Base-by-base conservation (phyloP, 371 early-diverging fungal genomes). In the Rhizopus stolonifer region DNA sequence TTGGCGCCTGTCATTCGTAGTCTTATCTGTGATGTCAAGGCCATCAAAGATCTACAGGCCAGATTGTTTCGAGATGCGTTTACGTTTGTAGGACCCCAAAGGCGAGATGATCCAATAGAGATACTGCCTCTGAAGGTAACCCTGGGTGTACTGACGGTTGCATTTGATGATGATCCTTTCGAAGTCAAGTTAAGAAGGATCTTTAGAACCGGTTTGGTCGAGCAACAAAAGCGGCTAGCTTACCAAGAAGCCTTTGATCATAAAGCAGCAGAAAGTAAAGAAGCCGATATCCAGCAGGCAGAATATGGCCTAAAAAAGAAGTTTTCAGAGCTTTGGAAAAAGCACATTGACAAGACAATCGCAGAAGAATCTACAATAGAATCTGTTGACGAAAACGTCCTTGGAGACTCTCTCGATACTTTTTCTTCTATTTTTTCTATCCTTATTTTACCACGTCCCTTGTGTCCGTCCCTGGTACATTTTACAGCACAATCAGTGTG, bases 111-210 rank as follows among this genome's bases (percentile, higher is more conserved):
- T 0, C 58, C 64, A 5, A 8, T 59, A 7, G 10, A 11, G 9
- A 29, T 61, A 2, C 52, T 50, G 1, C 25, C 14, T 21, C 32
- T 68, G 9, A 18, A 26, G 1, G 9, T 65, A 2, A 36, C 29
- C n/a, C 18, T 58, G 1, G 14, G 44, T 7, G 14, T 54, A 14
- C 59, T 65, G 14, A 49, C 46, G 3, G 50, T 78, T 10, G 51
- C 56, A n/a, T 44, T 69, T 22, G 64, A 66, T 7, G 83, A 83
- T 48, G 70, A 72, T 48, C 73, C 71, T 6, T 79, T 83, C 54
- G 83, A 83, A 46, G 55, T 53, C 0, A 52, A 39, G 13, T 47
- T 83, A 17, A 46, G 67, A 2, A 54, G 56, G 2, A 80, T 70
- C 15, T 75, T 70, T 15, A 34, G 50, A 9, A 50, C 56, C 9